Base-by-base conservation (phyloP, 192 early-diverging fungal genomes). In the Rhizophagus clarus region DNA sequence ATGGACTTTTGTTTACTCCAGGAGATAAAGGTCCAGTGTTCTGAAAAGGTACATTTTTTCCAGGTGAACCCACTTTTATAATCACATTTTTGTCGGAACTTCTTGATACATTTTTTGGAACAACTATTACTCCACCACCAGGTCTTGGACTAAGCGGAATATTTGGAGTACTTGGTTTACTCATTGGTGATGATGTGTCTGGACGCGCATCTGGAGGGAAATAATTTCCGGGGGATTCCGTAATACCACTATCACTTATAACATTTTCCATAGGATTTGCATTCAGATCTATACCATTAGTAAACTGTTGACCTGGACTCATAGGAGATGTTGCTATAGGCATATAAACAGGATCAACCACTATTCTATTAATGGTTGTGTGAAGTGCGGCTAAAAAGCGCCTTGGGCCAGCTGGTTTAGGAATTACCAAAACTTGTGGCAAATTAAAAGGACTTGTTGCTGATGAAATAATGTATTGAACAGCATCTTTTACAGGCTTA, bases 331-430 rank as follows among this genome's bases (percentile, higher is more conserved):
- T 89, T 0, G 89, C 89, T 47, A 89, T 90, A 10, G 88, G 88
- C 22, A 86, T 81, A 64, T 88, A 88, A 20, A 85, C 81, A 7
- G 87, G 87, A 63, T 90, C 86, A 2, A 89, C 81, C 4, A 90
- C 81, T 1, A 86, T 85, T 37, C 84, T 85, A 74, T 88, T 84
- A 60, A 87, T 85, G 14, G 89, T 87, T 7, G 88, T 89, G 75
- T 89, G 90, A 17, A 92, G 80, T 2, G 89, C 89, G 1, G 87
- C 88, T 61, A 92, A 71, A 32, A 90, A 86, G 22, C 90, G 80
- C 8, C 90, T 81, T 14, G 90, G 90, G 14, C 90, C 90, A 34
- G 88, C 89, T 5, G 90, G 90, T 70, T 92, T 92, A 14, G 90
- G 88, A 34, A 92, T 82, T 9, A 92, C 88, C 17, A 91, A 74